These are phyloP conservation scores for Peronosclerospora sorghi DNA, from an alignment of 352 stramenopile genomes.

Conservation along the genomic window DNA sequence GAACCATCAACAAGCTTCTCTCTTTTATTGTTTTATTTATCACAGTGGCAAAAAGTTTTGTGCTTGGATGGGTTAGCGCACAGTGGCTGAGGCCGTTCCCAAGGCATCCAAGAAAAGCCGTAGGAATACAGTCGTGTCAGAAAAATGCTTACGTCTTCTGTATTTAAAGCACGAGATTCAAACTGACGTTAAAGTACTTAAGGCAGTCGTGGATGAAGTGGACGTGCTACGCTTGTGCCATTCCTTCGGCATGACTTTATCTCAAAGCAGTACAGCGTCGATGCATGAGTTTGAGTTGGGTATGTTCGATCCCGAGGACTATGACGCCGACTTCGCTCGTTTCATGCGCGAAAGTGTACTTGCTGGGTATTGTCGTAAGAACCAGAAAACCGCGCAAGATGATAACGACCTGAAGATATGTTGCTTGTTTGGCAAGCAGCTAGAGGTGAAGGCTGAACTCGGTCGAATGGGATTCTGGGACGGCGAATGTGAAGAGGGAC, in stretches of 20 bases:
- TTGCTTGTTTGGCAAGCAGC: slow-evolving; percentile 47
- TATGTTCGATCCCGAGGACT: slow-evolving; percentile 30
- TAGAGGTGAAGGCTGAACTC: slow-evolving; percentile 31
- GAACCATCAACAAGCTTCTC: too few relatives aligned
- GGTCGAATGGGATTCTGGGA: too few relatives aligned
- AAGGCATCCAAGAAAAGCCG: slow-evolving; percentile 5
- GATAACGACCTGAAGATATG: slow-evolving; percentile 20
- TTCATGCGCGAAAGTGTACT: slow-evolving; percentile 41
- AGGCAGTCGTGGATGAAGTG: slow-evolving; percentile 52
- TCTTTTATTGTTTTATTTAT: too few relatives aligned
- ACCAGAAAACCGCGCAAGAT: background rate
- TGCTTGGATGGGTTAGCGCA: too few relatives aligned
- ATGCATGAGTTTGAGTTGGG: slow-evolving; percentile 33
- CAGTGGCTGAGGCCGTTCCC: too few relatives aligned
- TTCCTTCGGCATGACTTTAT: slow-evolving; percentile 30
- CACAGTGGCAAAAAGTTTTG: too few relatives aligned
- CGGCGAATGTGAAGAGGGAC: too few relatives aligned
- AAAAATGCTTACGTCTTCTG: slow-evolving; percentile 45
- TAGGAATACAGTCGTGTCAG: background rate
- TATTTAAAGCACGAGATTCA: slow-evolving; percentile 32
- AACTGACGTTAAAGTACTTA: slow-evolving; percentile 44
- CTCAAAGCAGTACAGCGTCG: slow-evolving; percentile 2
- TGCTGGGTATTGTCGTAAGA: background rate
- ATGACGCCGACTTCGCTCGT: slow-evolving; percentile 47
- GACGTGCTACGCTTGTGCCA: too few relatives aligned